Base-by-base conservation (phyloP, 305 asterid species). In the Rubia balearica region DNA sequence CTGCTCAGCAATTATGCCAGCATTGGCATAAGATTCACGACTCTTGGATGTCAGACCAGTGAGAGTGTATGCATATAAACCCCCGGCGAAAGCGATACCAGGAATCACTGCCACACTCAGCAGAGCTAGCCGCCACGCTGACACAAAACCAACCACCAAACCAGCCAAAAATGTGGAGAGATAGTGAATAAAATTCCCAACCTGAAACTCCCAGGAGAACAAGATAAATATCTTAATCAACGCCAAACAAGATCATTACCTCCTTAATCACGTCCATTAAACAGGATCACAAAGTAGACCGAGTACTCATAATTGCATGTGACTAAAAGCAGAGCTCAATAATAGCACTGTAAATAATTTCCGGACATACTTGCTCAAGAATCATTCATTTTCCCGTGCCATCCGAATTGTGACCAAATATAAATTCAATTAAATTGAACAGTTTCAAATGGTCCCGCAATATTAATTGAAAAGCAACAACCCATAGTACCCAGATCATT, bases 51-150 rank as follows among this genome's bases (percentile, higher is more conserved):
- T 92, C 69, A 95, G 89, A 57, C 99, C 98, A 0, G 97, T 92
- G 77, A 95, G 92, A 1, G 99, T 95, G 74, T 92, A 89, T 0
- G 97, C 97, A 40, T 95, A 95, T 33, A 95, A 81, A 63, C 96
- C 99, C 9, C 99, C 99, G 6, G 99, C 98, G 77, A 95, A 95
- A 33, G 98, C 99, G 36, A 95, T 95, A 12, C 97, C 99, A 0
- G 98, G 99, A 76, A 95, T 95, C 69, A 95, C 96, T 8, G 99
- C 99, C 82, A 95, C 96, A 70, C 99, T 95, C 51, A 95, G 92
- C 38, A 92, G 83, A 27, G 99, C 99, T 49, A 95, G 86, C 88
- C 81, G 81, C 99, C 99, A 95, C 45, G 98, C 98, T 38, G 96
- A 86, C 74, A 95, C 97, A 74, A 95, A 95, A 79, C 99, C 99